phyloP scores from a whole-genome alignment of 208 protist genomes.

The Crithidia bombi region DNA sequence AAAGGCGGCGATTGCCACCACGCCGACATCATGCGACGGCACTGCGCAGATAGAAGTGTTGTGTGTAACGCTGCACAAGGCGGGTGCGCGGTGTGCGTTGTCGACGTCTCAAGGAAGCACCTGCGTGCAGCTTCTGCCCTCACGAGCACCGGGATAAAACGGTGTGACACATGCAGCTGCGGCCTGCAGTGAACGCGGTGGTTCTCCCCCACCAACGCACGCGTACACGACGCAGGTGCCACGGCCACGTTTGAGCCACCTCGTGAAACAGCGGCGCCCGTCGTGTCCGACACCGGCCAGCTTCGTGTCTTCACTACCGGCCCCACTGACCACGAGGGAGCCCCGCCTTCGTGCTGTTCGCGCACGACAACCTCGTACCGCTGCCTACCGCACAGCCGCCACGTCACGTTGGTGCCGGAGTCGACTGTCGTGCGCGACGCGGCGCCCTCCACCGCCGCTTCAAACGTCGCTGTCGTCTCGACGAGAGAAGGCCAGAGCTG shows the following conservation, averaged over 20 bases:
- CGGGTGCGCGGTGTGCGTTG: background rate
- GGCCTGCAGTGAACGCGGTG: too few relatives aligned
- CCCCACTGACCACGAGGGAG: constrained; percentile 20
- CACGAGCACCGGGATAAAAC: too few relatives aligned
- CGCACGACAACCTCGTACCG: constrained; percentile 19
- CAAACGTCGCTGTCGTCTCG: constrained; percentile 14
- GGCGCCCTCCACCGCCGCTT: constrained; percentile 27
- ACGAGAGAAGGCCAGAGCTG: constrained; percentile 13
- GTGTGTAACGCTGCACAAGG: background rate
- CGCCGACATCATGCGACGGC: background rate
- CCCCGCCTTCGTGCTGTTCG: background rate
- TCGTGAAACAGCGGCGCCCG: background rate
- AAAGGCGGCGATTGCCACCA: constrained; percentile 29
- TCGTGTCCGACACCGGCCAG: background rate
- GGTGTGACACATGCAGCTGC: too few relatives aligned
- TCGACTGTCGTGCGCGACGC: background rate
- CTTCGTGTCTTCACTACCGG: constrained; percentile 17
- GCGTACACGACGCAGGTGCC: too few relatives aligned
- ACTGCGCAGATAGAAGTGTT: constrained; percentile 3
- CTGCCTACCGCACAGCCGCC: constrained; percentile 27
- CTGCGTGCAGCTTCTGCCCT: background rate
- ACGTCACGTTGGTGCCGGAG: constrained; percentile 1
- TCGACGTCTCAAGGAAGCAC: background rate
- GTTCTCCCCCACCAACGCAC: background rate
- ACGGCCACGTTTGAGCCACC: background rate